Conservation (phyloP, 2,329 filamentous ascomycete species). For the Colletotrichum caudatum region DNA sequence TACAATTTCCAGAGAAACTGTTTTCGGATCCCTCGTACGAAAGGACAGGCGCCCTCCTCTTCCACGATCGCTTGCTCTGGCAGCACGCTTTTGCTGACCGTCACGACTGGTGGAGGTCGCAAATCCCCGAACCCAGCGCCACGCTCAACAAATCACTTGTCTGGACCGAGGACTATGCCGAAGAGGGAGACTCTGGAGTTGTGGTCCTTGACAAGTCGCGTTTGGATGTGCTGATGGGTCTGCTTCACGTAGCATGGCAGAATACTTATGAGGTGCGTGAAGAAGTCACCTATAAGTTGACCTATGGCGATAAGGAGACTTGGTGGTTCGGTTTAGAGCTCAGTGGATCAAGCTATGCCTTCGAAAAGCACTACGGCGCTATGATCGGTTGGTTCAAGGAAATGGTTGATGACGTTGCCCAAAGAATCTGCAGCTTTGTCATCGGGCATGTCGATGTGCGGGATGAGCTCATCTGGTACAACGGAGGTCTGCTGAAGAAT, state of each 20-base stretch:
- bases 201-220: conserved; percentile 57
- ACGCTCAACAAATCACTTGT: conserved; percentile 51
- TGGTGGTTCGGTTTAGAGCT: conserved; percentile 60
- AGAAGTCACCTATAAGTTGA: conserved; percentile 55
- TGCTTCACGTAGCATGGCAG: conserved; percentile 59
- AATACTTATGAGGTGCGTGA: conserved; percentile 55
- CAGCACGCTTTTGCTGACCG: conserved; percentile 50
- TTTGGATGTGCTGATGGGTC: conserved; percentile 52
- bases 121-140: conserved; percentile 51
- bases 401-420: background rate
- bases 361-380: conserved; percentile 56
- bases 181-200: conserved; percentile 57
- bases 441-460: conserved; percentile 57
- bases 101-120: conserved; percentile 54
- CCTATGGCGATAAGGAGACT: conserved; percentile 59
- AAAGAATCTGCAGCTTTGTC: conserved; percentile 54
- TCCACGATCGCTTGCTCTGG: conserved; percentile 56
- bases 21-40: conserved; percentile 49
- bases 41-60: conserved; percentile 51
- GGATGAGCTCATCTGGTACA: conserved; percentile 57
- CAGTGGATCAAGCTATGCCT: conserved; percentile 52
- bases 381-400: conserved; percentile 52
- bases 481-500: conserved; percentile 57
- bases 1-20: conserved; percentile 51
- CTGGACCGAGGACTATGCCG: conserved; percentile 55